Base-by-base conservation (phyloP, 2,329 filamentous ascomycete species). In the Fusarium euwallaceae region DNA sequence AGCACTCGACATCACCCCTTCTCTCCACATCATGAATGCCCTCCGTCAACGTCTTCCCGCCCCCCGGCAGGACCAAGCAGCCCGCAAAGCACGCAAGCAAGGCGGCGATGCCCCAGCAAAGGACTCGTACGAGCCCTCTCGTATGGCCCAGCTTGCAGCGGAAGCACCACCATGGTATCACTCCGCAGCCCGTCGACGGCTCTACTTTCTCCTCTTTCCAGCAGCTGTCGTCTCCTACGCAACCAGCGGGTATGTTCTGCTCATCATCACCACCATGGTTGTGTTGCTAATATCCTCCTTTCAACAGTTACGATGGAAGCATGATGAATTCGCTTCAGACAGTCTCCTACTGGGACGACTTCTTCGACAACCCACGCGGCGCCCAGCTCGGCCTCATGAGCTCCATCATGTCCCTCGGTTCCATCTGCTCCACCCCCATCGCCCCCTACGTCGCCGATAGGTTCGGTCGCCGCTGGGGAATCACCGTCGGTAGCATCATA, bases 321-420 rank as follows among this genome's bases (percentile, higher is more conserved):
- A 86, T 88, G 82, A 86, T 88, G 82, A 88, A 88, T 70, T 84
- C 83, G 7, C 74, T 88, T 1, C 86, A 88, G 70, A 81, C 84
- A 0, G 78, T 87, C 0, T 76, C 80, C 0, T 80, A 82, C 16
- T 87, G 84, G 84, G 80, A 86, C 39, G 80, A 81, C n/a, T 86
- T 80, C 61, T 83, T 84, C 32, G 75, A 78, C 29, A 80, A 80
- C 39, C 83, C 83, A 0, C 72, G 77, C 5, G 80, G 82, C 0
- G 74, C 80, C 6, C 76, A 78, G 6, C 76, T 82, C 4, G 80
- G 80, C 0, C 71, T 82, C 4, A 78, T 82, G 73, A 81, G 76
- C 61, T 84, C 84, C 37, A 87, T 88, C 71, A 86, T 87, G 82
- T 83, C 85, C 12, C 82, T 89, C 16, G 87, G 87, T 60, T 84